Percentiles rank a stretch among this genome's conserved stretches.
Conservation (phyloP, 371 early-diverging fungal species). For the Vairimorpha apis region DNA sequence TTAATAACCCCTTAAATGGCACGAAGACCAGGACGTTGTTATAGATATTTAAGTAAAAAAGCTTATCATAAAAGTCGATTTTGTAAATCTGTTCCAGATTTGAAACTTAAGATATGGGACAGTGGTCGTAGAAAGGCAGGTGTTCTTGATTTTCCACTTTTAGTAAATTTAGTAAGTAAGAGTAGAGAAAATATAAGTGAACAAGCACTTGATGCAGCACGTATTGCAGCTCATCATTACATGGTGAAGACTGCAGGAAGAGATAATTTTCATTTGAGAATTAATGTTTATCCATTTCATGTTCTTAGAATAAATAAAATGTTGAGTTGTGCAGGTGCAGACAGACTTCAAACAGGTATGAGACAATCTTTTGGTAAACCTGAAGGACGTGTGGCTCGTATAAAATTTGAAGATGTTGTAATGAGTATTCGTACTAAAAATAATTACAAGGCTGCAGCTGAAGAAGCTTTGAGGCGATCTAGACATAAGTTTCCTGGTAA, state of each 20-base stretch:
- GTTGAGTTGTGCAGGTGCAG: constrained; percentile 99
- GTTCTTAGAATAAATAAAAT: constrained; percentile 99
- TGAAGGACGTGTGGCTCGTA: constrained; percentile 92
- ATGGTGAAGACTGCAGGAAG: constrained; percentile 93
- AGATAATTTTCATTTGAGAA: constrained; percentile 98
- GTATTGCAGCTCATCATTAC: constrained; percentile 99
- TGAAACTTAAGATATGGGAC: constrained; percentile 97
- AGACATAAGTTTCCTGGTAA: constrained; percentile 99
- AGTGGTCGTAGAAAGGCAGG: constrained; percentile 94
- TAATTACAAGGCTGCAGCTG: constrained; percentile 76
- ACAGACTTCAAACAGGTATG: constrained; percentile 99
- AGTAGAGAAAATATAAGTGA: constrained; percentile 96
- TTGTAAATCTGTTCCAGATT: constrained; percentile 98
- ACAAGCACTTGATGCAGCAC: constrained; percentile 97
- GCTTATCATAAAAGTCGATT: constrained; percentile 99
- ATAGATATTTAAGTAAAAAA: constrained; percentile 96
- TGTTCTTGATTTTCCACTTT: constrained; percentile 91
- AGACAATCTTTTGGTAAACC: constrained; percentile 99
- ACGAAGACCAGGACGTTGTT: constrained; percentile 64
- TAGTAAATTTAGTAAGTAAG: constrained; percentile 90
- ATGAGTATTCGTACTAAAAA: constrained; percentile 90
- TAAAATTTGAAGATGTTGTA: constrained; percentile 94
- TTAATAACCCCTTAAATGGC: constrained; percentile 55
- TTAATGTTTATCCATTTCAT: constrained; percentile 98
- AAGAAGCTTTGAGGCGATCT: constrained; percentile 93